Evolutionary conservation across 495 filamentous ascomycete genomes (phyloP).

Genomic region (Cairneyella variabilis): DNA sequence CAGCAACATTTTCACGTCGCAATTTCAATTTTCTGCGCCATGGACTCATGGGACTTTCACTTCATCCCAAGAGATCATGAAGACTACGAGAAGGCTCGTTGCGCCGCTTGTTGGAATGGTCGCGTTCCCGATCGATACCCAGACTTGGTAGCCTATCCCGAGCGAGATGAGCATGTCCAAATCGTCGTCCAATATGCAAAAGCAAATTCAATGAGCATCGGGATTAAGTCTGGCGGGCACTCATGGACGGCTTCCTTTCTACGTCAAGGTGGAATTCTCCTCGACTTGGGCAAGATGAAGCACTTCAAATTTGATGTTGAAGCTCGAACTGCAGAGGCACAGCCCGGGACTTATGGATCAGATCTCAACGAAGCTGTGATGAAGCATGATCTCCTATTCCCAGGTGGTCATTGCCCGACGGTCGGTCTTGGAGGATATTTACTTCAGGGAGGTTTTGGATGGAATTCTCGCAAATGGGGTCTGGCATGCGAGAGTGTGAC

Average conservation of each 20-base stretch:
- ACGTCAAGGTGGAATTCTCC: neutral
- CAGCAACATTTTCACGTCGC: no score
- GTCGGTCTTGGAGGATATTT: neutral
- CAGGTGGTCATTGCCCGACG: neutral
- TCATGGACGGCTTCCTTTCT: neutral
- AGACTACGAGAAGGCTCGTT: slow-evolving; percentile 20
- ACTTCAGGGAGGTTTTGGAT: neutral
- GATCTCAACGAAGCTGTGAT: neutral
- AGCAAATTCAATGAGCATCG: neutral
- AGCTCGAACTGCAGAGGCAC: neutral
- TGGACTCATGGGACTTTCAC: no score
- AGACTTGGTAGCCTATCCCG: neutral
- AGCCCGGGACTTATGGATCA: neutral
- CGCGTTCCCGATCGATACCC: neutral
- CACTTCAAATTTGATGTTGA: neutral
- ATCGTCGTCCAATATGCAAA: neutral
- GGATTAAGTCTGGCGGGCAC: neutral
- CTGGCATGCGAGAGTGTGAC: neutral
- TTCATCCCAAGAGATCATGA: no score
- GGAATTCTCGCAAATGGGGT: neutral
- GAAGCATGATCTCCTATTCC: neutral
- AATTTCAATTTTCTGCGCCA: no score
- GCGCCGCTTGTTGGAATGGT: neutral
- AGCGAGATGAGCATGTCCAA: neutral
- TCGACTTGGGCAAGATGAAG: neutral